A percentile compares a stretch with the other conserved stretches of the same genome.
These are phyloP conservation scores for Medicago ruthenica DNA, from an alignment of 306 rosid species.

Conservation along the genomic window DNA sequence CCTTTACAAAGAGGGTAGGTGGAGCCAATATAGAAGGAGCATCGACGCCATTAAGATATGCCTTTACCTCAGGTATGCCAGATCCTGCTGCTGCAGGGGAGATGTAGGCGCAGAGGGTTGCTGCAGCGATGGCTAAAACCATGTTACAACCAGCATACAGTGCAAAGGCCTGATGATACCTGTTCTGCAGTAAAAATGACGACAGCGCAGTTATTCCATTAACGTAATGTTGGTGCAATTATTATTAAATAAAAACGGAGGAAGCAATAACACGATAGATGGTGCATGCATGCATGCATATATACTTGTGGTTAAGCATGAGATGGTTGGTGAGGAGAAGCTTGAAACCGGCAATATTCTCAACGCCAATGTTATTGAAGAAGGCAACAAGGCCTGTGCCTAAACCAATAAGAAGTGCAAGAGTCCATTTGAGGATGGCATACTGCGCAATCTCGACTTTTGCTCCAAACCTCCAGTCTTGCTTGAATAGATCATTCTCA, in stretches of 20 bases:
- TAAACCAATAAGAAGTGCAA: slow-evolving; percentile 77
- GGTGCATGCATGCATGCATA: not conserved
- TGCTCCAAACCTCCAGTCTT: slow-evolving; percentile 77
- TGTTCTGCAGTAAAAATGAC: slow-evolving; percentile 48
- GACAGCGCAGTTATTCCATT: slow-evolving; percentile 35
- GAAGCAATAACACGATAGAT: not conserved
- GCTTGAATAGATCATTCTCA: slow-evolving; percentile 78
- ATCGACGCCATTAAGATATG: slow-evolving; percentile 86
- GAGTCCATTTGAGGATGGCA: slow-evolving; percentile 68
- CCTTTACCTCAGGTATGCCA: slow-evolving; percentile 92
- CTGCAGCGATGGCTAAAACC: slow-evolving; percentile 65
- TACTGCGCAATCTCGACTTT: slow-evolving; percentile 63
- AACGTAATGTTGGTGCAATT: not conserved
- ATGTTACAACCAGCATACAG: slow-evolving; percentile 59
- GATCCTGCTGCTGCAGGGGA: slow-evolving; percentile 92
- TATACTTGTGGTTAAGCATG: slow-evolving; percentile 62
- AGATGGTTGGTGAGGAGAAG: slow-evolving; percentile 63
- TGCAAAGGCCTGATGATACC: slow-evolving; percentile 70
- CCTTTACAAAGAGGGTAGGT: slow-evolving; percentile 82
- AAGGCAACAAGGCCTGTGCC: slow-evolving; percentile 74
- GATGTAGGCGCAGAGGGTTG: slow-evolving; percentile 66
- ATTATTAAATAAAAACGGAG: not conserved
- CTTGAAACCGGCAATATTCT: slow-evolving; percentile 82
- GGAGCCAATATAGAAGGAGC: slow-evolving; percentile 80
- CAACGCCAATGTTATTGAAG: slow-evolving; percentile 76